phyloP scores from a whole-genome alignment of 2,329 filamentous ascomycete species.

The Cephalotrichum gorgonifer region DNA sequence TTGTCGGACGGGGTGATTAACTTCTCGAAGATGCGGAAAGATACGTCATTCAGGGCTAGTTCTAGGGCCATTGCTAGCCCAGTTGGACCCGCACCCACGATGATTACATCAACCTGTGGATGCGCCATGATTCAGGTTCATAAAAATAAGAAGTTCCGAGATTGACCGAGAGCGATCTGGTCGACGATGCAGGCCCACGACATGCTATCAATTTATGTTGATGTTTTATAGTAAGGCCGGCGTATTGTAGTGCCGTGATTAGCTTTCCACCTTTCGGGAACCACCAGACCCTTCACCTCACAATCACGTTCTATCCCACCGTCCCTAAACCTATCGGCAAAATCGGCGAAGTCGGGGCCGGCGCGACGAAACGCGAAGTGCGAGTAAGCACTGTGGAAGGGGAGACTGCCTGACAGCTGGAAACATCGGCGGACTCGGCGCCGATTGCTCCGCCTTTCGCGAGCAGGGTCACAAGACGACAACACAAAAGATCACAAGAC shows the following conservation, averaged over 20 bases:
- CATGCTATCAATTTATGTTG: neutral
- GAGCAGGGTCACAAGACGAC: too few relatives aligned
- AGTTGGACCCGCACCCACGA: slow-evolving; percentile 31
- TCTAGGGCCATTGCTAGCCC: slow-evolving; percentile 1
- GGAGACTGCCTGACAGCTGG: too few relatives aligned
- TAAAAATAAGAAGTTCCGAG: neutral
- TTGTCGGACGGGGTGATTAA: slow-evolving; percentile 19
- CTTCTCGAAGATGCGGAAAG: slow-evolving; percentile 28
- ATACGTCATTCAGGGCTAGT: slow-evolving; percentile 13
- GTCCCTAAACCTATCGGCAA: neutral
- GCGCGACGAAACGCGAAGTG: too few relatives aligned
- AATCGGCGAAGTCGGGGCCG: neutral
- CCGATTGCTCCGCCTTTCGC: too few relatives aligned
- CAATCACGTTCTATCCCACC: neutral
- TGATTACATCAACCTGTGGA: slow-evolving; percentile 21
- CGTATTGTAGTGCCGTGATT: neutral
- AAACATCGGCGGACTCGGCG: too few relatives aligned
- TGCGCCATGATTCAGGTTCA: neutral
- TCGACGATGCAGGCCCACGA: too few relatives aligned
- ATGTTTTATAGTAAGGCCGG: neutral
- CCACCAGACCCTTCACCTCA: neutral
- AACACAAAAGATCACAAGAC: too few relatives aligned
- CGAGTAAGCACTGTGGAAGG: too few relatives aligned
- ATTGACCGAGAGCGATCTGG: too few relatives aligned
- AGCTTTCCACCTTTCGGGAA: too few relatives aligned